Evolutionary conservation across 192 early-diverging fungal species (phyloP).

Genomic region (Coemansia sp.): DNA sequence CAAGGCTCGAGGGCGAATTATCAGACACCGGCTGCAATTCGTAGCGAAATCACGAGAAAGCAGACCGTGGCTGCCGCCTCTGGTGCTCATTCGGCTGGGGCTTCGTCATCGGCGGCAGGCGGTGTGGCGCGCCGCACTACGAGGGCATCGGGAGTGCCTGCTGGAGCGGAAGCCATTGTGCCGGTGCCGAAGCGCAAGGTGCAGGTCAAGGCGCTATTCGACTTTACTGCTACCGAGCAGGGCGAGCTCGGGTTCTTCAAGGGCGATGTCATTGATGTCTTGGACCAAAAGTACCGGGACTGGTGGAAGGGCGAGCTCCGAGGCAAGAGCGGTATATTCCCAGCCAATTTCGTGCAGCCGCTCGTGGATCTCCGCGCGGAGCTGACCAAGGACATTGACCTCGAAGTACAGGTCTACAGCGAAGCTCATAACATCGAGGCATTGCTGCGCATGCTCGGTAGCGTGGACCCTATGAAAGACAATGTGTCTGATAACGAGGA

Average conservation of each 20-base stretch:
- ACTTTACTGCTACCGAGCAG: constrained; percentile 85
- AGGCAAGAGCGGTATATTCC: constrained; percentile 92
- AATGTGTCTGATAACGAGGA: constrained; percentile 88
- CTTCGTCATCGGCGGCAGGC: neutral
- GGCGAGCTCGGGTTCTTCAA: constrained; percentile 89
- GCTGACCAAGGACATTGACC: constrained; percentile 59
- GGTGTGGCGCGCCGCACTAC: constrained; percentile 26
- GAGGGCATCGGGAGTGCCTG: constrained; percentile 23
- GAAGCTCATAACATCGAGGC: constrained; percentile 76
- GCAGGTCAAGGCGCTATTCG: constrained; percentile 89
- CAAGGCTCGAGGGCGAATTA: constrained; percentile 16
- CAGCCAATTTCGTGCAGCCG: constrained; percentile 93
- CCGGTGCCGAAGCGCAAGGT: constrained; percentile 60
- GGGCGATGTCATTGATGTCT: constrained; percentile 87
- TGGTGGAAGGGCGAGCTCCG: constrained; percentile 97
- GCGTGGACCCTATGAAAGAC: constrained; percentile 77
- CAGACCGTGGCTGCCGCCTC: constrained; percentile 33
- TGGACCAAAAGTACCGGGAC: constrained; percentile 94
- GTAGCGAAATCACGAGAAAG: constrained; percentile 52
- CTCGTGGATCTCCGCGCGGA: constrained; percentile 64
- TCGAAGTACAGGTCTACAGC: constrained; percentile 68
- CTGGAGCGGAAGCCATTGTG: constrained; percentile 24
- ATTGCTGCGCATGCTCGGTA: constrained; percentile 72
- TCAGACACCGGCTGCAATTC: constrained; percentile 44
- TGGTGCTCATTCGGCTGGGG: neutral